These are phyloP conservation scores for Ceratocystis papillata DNA, from an alignment of 2,329 filamentous ascomycete genomes.

Conservation along the genomic window DNA sequence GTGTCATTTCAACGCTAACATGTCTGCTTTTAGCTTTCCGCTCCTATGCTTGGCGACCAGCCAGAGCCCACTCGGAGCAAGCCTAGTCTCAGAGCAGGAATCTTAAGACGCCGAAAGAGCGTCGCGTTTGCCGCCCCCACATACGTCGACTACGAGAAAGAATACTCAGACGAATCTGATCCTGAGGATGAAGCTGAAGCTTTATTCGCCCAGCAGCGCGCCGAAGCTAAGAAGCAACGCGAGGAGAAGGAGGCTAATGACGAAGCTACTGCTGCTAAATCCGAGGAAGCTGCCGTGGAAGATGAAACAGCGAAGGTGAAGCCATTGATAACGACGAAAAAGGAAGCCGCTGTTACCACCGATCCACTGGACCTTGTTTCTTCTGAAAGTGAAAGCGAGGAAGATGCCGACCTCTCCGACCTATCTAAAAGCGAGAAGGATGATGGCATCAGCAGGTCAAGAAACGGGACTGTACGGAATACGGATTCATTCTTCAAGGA, in stretches of 20 bases:
- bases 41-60: conserved; percentile 52
- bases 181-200: conserved; percentile 43
- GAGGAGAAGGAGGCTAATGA: conserved; percentile 26
- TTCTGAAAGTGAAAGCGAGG: conserved; percentile 10
- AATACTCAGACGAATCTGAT: conserved; percentile 66
- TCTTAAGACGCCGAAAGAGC: conserved; percentile 73
- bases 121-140: conserved; percentile 78
- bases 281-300: conserved; percentile 30
- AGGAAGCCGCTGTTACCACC: conserved; percentile 31
- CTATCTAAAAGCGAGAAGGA: conserved; percentile 22
- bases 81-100: conserved; percentile 58
- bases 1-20: background rate
- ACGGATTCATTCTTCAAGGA: conserved; percentile 98
- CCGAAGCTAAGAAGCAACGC: conserved; percentile 30
- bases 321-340: conserved; percentile 35
- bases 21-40: conserved; percentile 39
- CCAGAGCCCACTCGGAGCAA: conserved; percentile 50
- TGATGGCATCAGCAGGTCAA: conserved; percentile 51
- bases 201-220: conserved; percentile 33
- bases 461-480: conserved; percentile 78
- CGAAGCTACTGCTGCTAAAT: background rate
- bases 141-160: conserved; percentile 78
- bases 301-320: conserved; percentile 48
- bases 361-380: background rate
- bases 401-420: conserved; percentile 2